These are phyloP conservation scores for Tilletia caries DNA, from an alignment of 1,284 basidiomycete species.

Conservation along the genomic window DNA sequence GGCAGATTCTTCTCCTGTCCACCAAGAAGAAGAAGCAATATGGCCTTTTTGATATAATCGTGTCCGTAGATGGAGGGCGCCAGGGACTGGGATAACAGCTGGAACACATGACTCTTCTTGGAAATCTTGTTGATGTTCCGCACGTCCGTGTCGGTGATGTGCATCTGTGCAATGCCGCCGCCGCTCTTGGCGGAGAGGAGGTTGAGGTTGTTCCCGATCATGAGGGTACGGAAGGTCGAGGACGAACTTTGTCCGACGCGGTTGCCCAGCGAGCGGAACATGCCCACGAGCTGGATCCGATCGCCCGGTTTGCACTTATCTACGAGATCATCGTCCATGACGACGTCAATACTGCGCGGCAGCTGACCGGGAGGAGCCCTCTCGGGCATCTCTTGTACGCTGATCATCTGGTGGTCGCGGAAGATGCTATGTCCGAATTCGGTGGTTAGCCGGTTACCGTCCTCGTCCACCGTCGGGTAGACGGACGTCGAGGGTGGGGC, in stretches of 20 bases:
- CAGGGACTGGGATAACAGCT: conserved; percentile 84
- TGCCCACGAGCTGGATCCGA: conserved; percentile 91
- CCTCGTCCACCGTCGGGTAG: conserved; percentile 85
- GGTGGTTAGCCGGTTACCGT: conserved; percentile 79
- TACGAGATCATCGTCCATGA: conserved; percentile 93
- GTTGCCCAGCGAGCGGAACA: conserved; percentile 89
- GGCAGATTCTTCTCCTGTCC: conserved; percentile 96
- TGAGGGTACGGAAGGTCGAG: conserved; percentile 78
- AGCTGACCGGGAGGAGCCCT: conserved; percentile 94
- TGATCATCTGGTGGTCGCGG: conserved; percentile 93
- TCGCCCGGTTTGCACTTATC: conserved; percentile 98
- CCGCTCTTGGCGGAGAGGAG: conserved; percentile 94
- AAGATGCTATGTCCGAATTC: conserved; percentile 92
- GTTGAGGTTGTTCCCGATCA: conserved; percentile 93
- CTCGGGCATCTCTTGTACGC: conserved; percentile 99
- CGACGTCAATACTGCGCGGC: conserved; percentile 90
- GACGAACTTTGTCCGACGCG: conserved; percentile 67
- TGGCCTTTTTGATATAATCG: conserved; percentile 90
- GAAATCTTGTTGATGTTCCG: conserved; percentile 92
- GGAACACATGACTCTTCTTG: conserved; percentile 76
- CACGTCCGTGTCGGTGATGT: conserved; percentile 89
- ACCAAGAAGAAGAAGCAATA: conserved; percentile 85
- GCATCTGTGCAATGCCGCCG: conserved; percentile 88
- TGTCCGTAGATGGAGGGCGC: conserved; percentile 97
- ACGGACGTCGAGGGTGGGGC: conserved; percentile 38